Conservation (phyloP, 164 flowering plant genomes). For the Magnolia changhungtana region DNA sequence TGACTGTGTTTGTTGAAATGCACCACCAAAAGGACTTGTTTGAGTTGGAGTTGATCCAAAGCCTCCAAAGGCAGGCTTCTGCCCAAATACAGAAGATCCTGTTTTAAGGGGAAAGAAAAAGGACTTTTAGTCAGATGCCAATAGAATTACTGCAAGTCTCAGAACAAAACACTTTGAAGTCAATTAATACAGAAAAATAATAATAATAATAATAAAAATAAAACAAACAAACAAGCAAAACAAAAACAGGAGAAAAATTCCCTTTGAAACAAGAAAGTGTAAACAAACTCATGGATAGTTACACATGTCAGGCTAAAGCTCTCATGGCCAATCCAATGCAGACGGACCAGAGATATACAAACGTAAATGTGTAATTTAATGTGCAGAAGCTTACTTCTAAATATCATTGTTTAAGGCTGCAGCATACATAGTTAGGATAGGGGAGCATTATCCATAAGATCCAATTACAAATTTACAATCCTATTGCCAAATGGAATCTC, state of each 20-base stretch:
- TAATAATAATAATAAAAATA: too few species aligned
- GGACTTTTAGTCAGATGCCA: background rate
- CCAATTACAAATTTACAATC: too few species aligned
- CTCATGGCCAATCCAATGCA: background rate
- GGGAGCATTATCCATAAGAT: too few species aligned
- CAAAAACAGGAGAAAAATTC: background rate
- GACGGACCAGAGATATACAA: background rate
- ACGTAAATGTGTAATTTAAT: background rate
- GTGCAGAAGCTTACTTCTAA: background rate
- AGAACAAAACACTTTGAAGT: background rate
- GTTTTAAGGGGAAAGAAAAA: background rate
- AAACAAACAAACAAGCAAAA: background rate
- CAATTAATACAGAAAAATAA: background rate
- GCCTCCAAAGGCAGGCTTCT: constrained; percentile 83
- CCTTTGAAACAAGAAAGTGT: background rate
- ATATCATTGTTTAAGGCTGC: too few species aligned
- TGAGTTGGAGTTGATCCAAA: constrained; percentile 77
- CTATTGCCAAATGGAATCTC: too few species aligned
- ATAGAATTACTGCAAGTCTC: background rate
- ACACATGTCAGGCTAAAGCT: background rate
- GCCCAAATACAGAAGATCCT: constrained; percentile 80
- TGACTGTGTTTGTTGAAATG: constrained; percentile 80
- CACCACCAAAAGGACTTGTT: constrained; percentile 83
- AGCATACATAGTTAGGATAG: too few species aligned
- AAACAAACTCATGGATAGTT: background rate